Evolutionary conservation across 495 filamentous ascomycete species (phyloP), one percentile per base, ranked within the genome.

Genomic region (Penicillium ochrochloron): DNA sequence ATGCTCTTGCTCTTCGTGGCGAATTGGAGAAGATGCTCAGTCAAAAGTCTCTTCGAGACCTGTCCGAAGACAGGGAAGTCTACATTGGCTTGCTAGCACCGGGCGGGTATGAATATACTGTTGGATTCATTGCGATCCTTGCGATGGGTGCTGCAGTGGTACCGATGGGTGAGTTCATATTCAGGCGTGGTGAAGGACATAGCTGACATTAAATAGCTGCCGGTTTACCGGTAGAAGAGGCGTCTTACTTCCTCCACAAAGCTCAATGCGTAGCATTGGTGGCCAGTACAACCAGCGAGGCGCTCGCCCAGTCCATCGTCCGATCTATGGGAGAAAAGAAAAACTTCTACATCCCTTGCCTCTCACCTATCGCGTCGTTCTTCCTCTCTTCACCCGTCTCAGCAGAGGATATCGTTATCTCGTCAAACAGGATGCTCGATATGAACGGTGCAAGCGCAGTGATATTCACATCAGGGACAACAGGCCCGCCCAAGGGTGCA

Each of bases 91-190:
- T 84, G 5, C 64, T 84, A 19, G 80, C 78, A 5, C 72, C 80
- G 0, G 81, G 82, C 1, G 78, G 81, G 0, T 84, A 83, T 64
- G 82, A 83, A 57, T 84, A 79, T 37, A 73, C 79, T 1, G 79
- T 83, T 10, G 80, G 75, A 1, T 76, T 82, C 56, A 68, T 82
- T 15, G 76, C 80, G 0, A 76, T 79, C 12, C 68, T 82, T 14
- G 79, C 82, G 1, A 35, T 81, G 1, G 80, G 82, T 2, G 80
- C 79, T 2, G 82, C 81, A 17, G 71, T 76, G 5, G 72, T 76
- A 1, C 73, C 73, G 21, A 72, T 76, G 63, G 70, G 73, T 74
- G 63, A 63, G 65, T 57, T 27, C 11, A 23, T 35, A 21, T 2
- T 1, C 3, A 7, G 17, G 8, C 27, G 6, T 37, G 7, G 4